Evolutionary conservation across 192 early-diverging fungal genomes (phyloP).

Genomic region (Coemansia sp.): DNA sequence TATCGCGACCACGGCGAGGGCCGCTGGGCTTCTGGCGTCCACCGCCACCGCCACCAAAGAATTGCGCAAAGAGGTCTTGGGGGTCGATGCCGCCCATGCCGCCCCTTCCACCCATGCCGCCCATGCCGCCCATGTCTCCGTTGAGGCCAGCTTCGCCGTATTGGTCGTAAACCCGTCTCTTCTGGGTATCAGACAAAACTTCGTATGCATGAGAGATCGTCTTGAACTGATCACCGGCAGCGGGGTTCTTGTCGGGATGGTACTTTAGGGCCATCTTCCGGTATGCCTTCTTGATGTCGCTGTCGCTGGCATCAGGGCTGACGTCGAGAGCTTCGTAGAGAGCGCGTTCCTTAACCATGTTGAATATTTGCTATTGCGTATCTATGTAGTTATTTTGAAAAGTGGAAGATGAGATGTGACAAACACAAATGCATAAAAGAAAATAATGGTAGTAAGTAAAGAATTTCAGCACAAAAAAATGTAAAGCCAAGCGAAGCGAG

Average conservation of each 20-base stretch:
- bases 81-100: slow-evolving; percentile 73
- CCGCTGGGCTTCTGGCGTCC: slow-evolving; percentile 67
- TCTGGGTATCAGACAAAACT: slow-evolving; percentile 88
- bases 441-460: slow-evolving; percentile 2
- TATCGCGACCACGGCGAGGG: slow-evolving; percentile 96
- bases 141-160: slow-evolving; percentile 88
- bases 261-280: slow-evolving; percentile 91
- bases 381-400: not conserved
- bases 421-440: slow-evolving; percentile 19
- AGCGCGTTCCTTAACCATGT: slow-evolving; percentile 77
- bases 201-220: slow-evolving; percentile 99
- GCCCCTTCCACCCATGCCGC: slow-evolving; percentile 70
- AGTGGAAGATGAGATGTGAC: slow-evolving; percentile 19
- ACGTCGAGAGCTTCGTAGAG: slow-evolving; percentile 92
- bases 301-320: slow-evolving; percentile 68
- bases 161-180: slow-evolving; percentile 88
- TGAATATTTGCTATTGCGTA: slow-evolving; percentile 5
- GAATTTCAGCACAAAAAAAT: slow-evolving; percentile 17
- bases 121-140: slow-evolving; percentile 65
- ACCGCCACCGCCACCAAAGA: slow-evolving; percentile 90
- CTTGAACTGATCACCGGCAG: slow-evolving; percentile 92
- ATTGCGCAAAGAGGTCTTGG: slow-evolving; percentile 89
- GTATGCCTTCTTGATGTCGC: slow-evolving; percentile 97
- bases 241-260: slow-evolving; percentile 68
- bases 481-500: not conserved